Conservation (phyloP, 106 monocot species). For the Acanthochlamys bracteata region DNA sequence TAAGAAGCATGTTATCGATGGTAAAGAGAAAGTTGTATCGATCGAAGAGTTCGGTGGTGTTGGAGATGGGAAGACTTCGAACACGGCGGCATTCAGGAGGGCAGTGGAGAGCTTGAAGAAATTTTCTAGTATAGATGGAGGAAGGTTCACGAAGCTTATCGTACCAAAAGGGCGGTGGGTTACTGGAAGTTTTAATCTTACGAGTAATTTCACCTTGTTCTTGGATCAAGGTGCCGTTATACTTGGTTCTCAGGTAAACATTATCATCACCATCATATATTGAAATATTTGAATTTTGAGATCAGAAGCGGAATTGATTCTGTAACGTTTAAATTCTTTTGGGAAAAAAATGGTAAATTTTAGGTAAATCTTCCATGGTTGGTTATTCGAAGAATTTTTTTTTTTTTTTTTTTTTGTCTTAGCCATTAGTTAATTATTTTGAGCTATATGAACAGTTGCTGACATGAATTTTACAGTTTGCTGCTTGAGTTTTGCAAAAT, state of each 20-base stretch:
- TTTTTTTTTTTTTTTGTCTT: too few species aligned
- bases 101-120: conserved; percentile 33
- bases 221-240: conserved; percentile 78
- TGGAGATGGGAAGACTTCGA: conserved; percentile 67
- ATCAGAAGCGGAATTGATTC: not conserved
- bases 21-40: conserved; percentile 18
- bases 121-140: conserved; percentile 28
- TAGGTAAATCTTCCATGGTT: not conserved
- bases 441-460: too few species aligned
- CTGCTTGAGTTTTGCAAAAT: too few species aligned
- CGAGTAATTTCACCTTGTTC: conserved; percentile 81
- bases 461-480: too few species aligned
- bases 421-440: too few species aligned
- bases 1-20: not conserved
- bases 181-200: conserved; percentile 89
- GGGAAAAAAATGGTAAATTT: not conserved
- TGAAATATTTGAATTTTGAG: not conserved
- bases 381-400: not conserved
- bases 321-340: not conserved
- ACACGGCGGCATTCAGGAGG: conserved; percentile 55
- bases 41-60: conserved; percentile 67
- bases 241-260: conserved; percentile 80
- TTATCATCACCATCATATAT: not conserved
- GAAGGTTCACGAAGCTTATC: conserved; percentile 37
- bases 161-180: conserved; percentile 71